These are phyloP conservation scores for Waltergamsia citrina DNA, from an alignment of 2,329 filamentous ascomycete genomes.

Conservation along the genomic window DNA sequence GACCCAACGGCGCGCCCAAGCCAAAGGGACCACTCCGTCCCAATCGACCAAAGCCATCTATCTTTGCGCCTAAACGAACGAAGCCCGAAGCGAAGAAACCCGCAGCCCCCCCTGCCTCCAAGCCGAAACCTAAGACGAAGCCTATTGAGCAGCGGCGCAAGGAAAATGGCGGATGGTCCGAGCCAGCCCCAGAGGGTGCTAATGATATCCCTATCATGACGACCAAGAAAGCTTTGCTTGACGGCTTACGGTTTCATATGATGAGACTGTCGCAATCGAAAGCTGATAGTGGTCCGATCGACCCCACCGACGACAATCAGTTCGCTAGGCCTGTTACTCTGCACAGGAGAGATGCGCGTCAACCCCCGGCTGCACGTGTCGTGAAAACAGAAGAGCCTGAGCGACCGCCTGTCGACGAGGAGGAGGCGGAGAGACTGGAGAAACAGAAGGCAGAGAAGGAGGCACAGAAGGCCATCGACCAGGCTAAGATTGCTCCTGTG, in stretches of 20 bases:
- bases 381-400: conserved; percentile 48
- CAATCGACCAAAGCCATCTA: conserved; percentile 49
- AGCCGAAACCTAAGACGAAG: conserved; percentile 6
- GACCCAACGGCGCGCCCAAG: conserved; percentile 19
- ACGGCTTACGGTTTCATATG: conserved; percentile 77
- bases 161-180: conserved; percentile 48
- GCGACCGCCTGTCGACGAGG: conserved; percentile 37
- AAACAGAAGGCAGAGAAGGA: conserved; percentile 71
- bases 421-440: conserved; percentile 55
- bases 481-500: conserved; percentile 87
- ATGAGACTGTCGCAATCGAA: conserved; percentile 66
- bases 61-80: conserved; percentile 31
- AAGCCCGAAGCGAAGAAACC: conserved; percentile 12
- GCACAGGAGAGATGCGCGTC: conserved; percentile 78
- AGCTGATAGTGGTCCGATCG: conserved; percentile 48
- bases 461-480: conserved; percentile 74
- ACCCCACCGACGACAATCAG: conserved; percentile 61
- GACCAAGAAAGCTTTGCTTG: conserved; percentile 70
- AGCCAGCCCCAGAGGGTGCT: conserved; percentile 39
- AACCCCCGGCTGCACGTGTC: conserved; percentile 52
- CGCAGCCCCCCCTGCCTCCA: background rate
- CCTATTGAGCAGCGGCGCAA: conserved; percentile 28
- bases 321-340: conserved; percentile 84
- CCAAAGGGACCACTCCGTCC: conserved; percentile 24
- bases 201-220: conserved; percentile 61